Evolutionary conservation across 2,329 filamentous ascomycete genomes (phyloP), one percentile per base, ranked within the genome.

Genomic region (Colletotrichum noveboracense): DNA sequence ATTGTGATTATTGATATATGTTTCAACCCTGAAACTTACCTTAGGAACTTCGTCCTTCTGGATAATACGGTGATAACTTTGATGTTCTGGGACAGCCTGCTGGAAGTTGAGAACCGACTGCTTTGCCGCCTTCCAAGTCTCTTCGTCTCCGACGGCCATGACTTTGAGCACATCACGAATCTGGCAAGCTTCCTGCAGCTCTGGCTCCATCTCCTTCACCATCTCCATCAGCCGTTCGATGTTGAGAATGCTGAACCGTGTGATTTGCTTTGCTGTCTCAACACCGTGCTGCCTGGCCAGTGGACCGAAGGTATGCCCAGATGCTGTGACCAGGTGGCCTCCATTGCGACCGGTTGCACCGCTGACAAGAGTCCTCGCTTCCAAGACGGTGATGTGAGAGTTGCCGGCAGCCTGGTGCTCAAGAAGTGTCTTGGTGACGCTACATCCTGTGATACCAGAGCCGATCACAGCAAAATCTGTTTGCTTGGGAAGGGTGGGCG

Each of bases 401-500:
- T 32, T 28, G 3, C 70, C 38, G n/a, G 78, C 26, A 26, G 16
- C n/a, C 7, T n/a, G 77, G 32, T 77, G 75, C 34, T 77, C 71
- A 8, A 83, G 78, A 2, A 86, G 77, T 8, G 81, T 79, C 14
- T 81, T 79, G 34, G 81, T 80, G 12, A 84, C 76, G 26, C 80
- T 80, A 14, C 79, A 80, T 14, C 82, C 84, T 0, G 84, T 82
- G 32, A 86, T 82, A 0, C 84, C 85, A 5, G 83, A 84, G 8
- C 84, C 84, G 62, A 86, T 82, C n/a, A 86, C 80, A 16, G 80
- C 78, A 9, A 83, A 78, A 70, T 85, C 84, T 7, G 48, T 38
- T 1, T 14, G 28, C 26, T 68, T 72, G 43, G 78, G 79, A 3
- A 78, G 36, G 26, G 79, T 43, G 5, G 70, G 13, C 3, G 70